Percentiles rank a stretch among this genome's conserved stretches.
phyloP scores from a whole-genome alignment of 306 rosid genomes.

The Cicer cuneatum region DNA sequence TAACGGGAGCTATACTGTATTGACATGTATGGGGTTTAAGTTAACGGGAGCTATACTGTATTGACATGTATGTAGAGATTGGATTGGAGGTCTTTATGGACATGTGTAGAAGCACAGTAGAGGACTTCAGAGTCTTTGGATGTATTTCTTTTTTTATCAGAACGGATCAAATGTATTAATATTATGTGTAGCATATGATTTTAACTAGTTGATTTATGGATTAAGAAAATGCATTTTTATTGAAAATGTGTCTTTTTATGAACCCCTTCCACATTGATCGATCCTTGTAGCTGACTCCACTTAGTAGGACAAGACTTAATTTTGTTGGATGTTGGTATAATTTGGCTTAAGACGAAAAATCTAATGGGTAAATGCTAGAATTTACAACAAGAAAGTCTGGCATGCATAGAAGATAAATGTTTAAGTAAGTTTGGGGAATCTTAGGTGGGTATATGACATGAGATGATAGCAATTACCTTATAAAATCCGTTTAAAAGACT shows the following conservation, averaged over 20 bases:
- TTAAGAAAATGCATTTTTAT: background rate
- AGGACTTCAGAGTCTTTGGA: background rate
- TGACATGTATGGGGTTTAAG: background rate
- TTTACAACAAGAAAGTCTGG: background rate
- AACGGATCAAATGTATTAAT: background rate
- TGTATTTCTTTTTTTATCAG: background rate
- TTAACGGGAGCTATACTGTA: constrained; percentile 6
- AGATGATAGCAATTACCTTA: background rate
- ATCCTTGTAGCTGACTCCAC: background rate
- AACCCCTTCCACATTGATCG: background rate
- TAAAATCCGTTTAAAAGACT: background rate
- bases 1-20: background rate
- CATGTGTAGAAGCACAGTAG: background rate
- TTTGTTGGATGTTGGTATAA: background rate
- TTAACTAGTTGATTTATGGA: background rate
- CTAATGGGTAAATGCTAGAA: background rate
- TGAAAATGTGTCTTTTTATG: background rate
- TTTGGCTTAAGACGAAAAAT: background rate
- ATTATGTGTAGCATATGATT: background rate
- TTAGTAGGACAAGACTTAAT: background rate
- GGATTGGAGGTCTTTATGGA: background rate
- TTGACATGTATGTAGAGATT: background rate
- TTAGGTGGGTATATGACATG: background rate
- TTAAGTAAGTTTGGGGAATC: background rate
- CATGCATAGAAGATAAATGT: background rate